These are phyloP conservation scores for Sclerotinia sclerotiorum DNA, from an alignment of 2,329 filamentous ascomycete species.

Conservation along the genomic window DNA sequence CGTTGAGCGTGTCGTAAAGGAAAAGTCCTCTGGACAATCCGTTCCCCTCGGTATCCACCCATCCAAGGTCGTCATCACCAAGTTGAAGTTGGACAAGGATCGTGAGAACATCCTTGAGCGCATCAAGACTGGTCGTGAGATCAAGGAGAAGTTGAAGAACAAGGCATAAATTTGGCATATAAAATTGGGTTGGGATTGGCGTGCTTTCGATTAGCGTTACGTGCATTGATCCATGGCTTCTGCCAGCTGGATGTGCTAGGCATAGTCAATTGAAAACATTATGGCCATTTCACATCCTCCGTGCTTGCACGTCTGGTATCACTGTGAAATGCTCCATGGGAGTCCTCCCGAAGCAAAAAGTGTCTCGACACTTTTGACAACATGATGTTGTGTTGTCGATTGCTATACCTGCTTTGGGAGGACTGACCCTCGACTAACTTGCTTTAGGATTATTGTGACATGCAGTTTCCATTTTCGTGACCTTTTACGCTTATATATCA, in stretches of 20 bases:
- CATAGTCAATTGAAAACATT: constrained; percentile 41
- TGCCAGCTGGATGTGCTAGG: constrained; percentile 30
- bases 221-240: constrained; percentile 26
- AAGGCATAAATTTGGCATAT: constrained; percentile 35
- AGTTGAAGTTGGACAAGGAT: constrained; percentile 98
- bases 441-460: constrained; percentile 16
- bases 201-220: constrained; percentile 30
- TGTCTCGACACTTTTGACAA: constrained; percentile 25
- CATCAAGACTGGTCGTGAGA: constrained; percentile 78
- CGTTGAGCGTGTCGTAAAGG: constrained; percentile 92
- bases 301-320: constrained; percentile 44
- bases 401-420: constrained; percentile 41
- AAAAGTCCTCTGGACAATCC: constrained; percentile 96
- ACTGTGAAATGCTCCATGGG: constrained; percentile 74
- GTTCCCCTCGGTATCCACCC: constrained; percentile 93
- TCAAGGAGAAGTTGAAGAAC: constrained; percentile 58
- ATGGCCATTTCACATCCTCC: constrained; percentile 69
- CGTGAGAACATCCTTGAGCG: constrained; percentile 84
- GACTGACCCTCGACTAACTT: constrained; percentile 35
- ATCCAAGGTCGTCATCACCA: constrained; percentile 97
- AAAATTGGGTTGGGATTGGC: constrained; percentile 25
- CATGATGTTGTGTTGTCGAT: constrained; percentile 29
- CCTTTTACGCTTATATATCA: constrained; percentile 75
- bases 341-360: constrained; percentile 62
- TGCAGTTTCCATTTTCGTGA: neutral